Evolutionary conservation across 768 basidiomycete species (phyloP).

Genomic region (Chalciporus piperatus): DNA sequence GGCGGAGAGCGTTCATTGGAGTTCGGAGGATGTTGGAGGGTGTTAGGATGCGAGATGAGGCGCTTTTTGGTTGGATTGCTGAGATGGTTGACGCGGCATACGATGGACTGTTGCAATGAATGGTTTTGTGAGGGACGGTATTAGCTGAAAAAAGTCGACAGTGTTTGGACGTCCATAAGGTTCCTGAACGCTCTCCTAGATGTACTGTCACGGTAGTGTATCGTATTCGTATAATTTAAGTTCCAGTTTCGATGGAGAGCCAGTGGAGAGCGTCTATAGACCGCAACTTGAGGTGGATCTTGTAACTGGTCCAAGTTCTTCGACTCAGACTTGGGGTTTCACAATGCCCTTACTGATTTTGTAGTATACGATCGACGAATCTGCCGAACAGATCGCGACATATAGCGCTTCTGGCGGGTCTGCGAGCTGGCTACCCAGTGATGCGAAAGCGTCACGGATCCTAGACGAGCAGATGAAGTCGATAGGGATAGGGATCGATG

Average conservation of each 20-base stretch:
- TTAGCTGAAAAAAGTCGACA: conserved; percentile 1
- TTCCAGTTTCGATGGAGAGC: neutral
- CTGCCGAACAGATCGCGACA: conserved; percentile 70
- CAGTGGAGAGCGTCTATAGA: neutral
- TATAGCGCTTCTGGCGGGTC: conserved; percentile 46
- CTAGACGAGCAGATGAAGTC: conserved; percentile 31
- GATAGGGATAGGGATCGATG: neutral
- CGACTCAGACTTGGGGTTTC: conserved; percentile 57
- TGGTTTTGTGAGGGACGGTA: neutral
- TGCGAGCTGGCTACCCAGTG: conserved; percentile 32
- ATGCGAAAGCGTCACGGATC: conserved; percentile 56
- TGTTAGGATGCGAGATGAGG: conserved; percentile 64
- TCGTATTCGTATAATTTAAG: neutral
- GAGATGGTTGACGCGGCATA: conserved; percentile 58
- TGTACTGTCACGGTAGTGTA: neutral
- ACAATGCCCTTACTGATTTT: conserved; percentile 75
- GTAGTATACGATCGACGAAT: conserved; percentile 84
- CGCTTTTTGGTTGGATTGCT: conserved; percentile 53
- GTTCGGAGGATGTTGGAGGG: conserved; percentile 58
- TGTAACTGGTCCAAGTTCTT: neutral
- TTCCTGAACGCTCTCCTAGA: neutral
- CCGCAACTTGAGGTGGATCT: too few species aligned
- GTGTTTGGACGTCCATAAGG: neutral
- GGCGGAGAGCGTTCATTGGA: conserved; percentile 67
- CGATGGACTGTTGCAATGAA: conserved; percentile 28